These are phyloP conservation scores for Candida nonsorbophila DNA, from an alignment of 805 yeast species.

Conservation along the genomic window DNA sequence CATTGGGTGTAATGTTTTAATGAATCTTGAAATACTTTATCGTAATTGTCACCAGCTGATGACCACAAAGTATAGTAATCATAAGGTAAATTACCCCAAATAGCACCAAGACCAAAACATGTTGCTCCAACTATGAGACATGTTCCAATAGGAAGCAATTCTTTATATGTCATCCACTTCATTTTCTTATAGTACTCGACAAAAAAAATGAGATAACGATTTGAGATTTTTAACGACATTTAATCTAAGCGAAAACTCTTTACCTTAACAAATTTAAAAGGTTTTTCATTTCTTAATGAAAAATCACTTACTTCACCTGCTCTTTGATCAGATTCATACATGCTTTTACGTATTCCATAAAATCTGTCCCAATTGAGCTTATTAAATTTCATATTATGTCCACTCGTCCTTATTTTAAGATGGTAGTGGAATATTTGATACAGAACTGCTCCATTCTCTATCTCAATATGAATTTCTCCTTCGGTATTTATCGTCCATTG, in stretches of 20 bases:
- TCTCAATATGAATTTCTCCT: constrained; percentile 42
- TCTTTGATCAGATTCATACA: constrained; percentile 30
- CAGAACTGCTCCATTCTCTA: constrained; percentile 55
- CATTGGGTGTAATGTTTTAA: constrained; percentile 69
- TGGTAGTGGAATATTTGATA: constrained; percentile 61
- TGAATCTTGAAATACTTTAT: constrained; percentile 46
- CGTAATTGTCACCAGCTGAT: constrained; percentile 39
- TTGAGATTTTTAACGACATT: too few species aligned
- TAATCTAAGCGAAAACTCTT: too few species aligned
- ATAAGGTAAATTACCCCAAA: constrained; percentile 77
- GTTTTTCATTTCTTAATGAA: constrained; percentile 64
- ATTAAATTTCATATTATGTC: constrained; percentile 55
- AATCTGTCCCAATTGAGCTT: constrained; percentile 69
- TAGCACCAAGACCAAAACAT: constrained; percentile 75
- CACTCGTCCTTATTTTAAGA: constrained; percentile 54
- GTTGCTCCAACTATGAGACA: constrained; percentile 45
- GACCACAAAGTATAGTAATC: constrained; percentile 74
- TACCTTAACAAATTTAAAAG: constrained; percentile 72
- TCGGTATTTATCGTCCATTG: constrained; percentile 54
- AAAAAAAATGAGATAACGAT: too few species aligned
- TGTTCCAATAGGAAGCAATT: constrained; percentile 41
- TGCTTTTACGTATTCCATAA: constrained; percentile 45
- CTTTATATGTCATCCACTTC: constrained; percentile 37
- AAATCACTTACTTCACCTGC: constrained; percentile 46
- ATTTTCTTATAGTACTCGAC: too few species aligned